Base-by-base conservation (phyloP, 176 grass and related monocot genomes). In the Lolium rigidum region DNA sequence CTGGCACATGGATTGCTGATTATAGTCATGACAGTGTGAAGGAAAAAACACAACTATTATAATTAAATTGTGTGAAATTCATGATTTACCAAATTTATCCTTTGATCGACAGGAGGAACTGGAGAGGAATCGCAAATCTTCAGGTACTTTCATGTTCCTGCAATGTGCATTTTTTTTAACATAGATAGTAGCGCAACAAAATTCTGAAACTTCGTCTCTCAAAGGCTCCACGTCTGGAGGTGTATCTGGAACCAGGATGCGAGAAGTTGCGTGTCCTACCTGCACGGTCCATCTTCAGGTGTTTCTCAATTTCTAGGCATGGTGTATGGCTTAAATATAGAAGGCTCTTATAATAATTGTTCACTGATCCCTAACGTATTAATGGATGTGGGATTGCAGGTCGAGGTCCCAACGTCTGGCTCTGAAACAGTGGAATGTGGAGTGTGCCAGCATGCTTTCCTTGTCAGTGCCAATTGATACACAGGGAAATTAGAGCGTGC, bases 221-320 rank as follows among this genome's bases (percentile, higher is more conserved):
- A 72, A 83, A 98, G 95, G 86, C 82, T 74, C 71, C 0, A 85
- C 55, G 60, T 85, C 97, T 52, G 87, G 67, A 56, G 80, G 78
- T 65, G 79, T 51, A 65, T 89, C 91, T 81, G 90, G 92, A 50
- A 88, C 80, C 54, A 90, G 69, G 75, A 93, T 96, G 94, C 92
- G 90, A 51, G 97, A 99, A 88, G 97, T 99, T 28, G 97, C 92
- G 7, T 99, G 97, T 18, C 97, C 97, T 74, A 94, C 90, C 76
- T 99, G 97, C 90, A 99, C 97, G 0, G 97, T 99, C n/a, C 94
- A 99, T 89, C 97, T 99, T 91, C 94, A 99, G 97, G 97, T 99
- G 10, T 63, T 54, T 81, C 60, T 54, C 37, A 76, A 3, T 43
- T 14, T 49, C 65, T 54, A 59, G 46, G 10, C 48, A 10, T 35